Conservation (phyloP, 352 stramenopile genomes). For the Pythium vanterpoolii region DNA sequence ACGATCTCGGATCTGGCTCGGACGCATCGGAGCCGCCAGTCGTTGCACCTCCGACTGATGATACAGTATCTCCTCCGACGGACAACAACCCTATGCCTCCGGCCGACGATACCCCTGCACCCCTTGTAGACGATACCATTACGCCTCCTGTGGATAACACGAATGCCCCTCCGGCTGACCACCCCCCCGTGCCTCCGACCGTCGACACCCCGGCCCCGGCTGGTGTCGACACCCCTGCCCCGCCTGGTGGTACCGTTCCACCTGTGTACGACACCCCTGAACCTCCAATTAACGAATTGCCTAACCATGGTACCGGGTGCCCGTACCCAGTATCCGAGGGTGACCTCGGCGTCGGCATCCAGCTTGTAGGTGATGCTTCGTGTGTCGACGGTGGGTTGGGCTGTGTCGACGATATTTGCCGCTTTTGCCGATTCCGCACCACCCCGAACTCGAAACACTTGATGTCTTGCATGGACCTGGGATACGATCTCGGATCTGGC, state of each 20-base stretch:
- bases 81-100: no score
- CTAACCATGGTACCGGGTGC: slow-evolving; percentile 4
- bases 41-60: not conserved
- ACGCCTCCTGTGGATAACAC: not conserved
- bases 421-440: slow-evolving; percentile 28
- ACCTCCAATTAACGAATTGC: not conserved
- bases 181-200: not conserved
- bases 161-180: not conserved
- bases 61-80: no score
- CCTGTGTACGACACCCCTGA: no score
- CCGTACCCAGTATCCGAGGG: slow-evolving; percentile 22
- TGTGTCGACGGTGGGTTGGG: slow-evolving; percentile 21
- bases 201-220: not conserved
- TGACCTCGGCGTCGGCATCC: slow-evolving; percentile 14
- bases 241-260: not conserved
- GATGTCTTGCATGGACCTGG: slow-evolving; percentile 9
- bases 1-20: slow-evolving; percentile 1
- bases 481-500: slow-evolving; percentile 2
- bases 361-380: slow-evolving; percentile 27
- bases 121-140: not conserved
- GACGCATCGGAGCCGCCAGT: not conserved
- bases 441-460: slow-evolving; percentile 22
- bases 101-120: no score
- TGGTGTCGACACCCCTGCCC: not conserved
- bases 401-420: slow-evolving; percentile 30